Evolutionary conservation across 176 grass and related monocot genomes (phyloP), one percentile per base, ranked within the genome.

Genomic region (Oryza officinalis): DNA sequence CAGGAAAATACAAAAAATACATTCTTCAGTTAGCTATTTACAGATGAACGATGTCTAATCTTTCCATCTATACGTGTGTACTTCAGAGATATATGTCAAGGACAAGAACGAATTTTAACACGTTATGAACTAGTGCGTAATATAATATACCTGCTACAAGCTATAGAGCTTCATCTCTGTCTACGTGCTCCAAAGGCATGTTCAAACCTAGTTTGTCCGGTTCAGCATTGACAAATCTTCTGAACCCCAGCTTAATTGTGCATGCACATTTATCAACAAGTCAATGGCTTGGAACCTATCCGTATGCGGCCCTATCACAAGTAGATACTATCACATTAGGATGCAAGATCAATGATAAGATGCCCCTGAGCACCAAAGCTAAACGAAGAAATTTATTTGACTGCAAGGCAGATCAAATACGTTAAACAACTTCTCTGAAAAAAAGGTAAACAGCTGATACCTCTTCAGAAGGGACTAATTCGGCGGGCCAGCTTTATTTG

Each of bases 401-500:
- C 9, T 6, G 30, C 22, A 74, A 2, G 57, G 57, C 1, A 22
- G 50, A 54, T 20, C 50, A 8, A 66, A 45, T n/a, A 72, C 11
- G 45, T 72, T 54, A 54, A 20, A 54, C 15, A 20, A 54, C 50
- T 54, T 22, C 50, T 6, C 0, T 54, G 50, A 54, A 22, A 54
- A 45, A 30, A 23, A 71, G 28, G 25, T 32, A 27, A 67, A 46
- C 44, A 69, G 57, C 27, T 13, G 82, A 68, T 54, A 87, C 77
- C 86, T 81, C 13, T 81, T 98, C 72, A 98, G 73, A 98, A 98
- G 67, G 96, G 96, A 76, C 96, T 98, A 82, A 98, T 90, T 85
- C 47, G 78, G 30, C 83, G 91, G 26, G 96, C 96, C 83, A 98
- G 83, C 71, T 92, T 88, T 87, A 98, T 72, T 77, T 90, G 96